A percentile compares a stretch with the other conserved stretches of the same genome.
phyloP scores from a whole-genome alignment of 345 rosid species.

The Zanthoxylum bungeanum region DNA sequence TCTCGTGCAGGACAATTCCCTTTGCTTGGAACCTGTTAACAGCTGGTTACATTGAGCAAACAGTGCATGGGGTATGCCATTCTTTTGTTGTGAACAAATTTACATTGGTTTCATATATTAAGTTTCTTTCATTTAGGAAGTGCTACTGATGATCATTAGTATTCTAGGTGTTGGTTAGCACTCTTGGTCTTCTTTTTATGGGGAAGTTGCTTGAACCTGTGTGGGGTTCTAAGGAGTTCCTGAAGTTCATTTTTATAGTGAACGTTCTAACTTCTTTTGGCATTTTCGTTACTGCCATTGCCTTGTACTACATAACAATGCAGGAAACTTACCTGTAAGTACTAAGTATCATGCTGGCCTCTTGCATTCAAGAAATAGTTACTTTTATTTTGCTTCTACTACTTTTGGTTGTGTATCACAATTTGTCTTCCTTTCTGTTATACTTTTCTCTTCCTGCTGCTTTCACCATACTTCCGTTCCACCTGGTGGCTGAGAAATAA shows the following conservation, averaged over 20 bases:
- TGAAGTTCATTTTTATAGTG: constrained; percentile 83
- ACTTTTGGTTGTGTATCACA: background rate
- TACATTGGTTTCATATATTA: background rate
- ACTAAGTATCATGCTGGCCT: constrained; percentile 7
- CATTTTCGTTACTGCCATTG: constrained; percentile 79
- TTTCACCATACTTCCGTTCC: background rate
- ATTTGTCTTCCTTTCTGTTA: background rate
- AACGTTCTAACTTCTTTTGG: constrained; percentile 81
- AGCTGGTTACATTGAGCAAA: constrained; percentile 83
- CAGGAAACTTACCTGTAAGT: constrained; percentile 89
- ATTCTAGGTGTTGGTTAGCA: constrained; percentile 62
- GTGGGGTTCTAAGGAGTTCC: constrained; percentile 96
- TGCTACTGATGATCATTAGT: constrained; percentile 8
- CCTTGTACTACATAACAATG: constrained; percentile 76
- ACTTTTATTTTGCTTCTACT: constrained; percentile 5
- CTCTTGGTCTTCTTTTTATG: constrained; percentile 76
- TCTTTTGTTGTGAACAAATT: constrained; percentile 4
- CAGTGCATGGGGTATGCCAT: constrained; percentile 75
- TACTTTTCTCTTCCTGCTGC: background rate
- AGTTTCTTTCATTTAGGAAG: constrained; percentile 5
- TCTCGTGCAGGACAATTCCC: constrained; percentile 81
- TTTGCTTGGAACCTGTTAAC: constrained; percentile 96
- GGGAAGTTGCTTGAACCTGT: constrained; percentile 95
- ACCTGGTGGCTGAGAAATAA: background rate
- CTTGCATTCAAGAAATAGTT: constrained; percentile 1